phyloP scores from a whole-genome alignment of 2,329 filamentous ascomycete genomes.

The Beauveria medogensis region DNA sequence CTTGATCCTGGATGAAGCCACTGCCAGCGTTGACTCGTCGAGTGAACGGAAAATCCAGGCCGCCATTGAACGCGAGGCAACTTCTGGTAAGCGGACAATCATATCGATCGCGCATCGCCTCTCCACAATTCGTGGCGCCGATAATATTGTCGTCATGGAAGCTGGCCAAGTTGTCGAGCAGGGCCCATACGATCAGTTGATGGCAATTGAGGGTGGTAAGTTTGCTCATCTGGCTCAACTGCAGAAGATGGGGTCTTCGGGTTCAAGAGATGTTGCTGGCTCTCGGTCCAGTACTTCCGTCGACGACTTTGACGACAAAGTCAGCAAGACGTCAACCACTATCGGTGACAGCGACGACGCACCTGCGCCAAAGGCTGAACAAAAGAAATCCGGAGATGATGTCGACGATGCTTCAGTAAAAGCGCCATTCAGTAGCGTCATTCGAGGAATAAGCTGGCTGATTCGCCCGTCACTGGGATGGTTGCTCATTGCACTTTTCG shows the following conservation, averaged over 20 bases:
- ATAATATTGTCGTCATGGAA: constrained; percentile 55
- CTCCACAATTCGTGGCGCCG: constrained; percentile 47
- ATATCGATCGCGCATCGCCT: constrained; percentile 53
- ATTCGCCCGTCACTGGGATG: constrained; percentile 27
- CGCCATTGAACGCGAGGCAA: constrained; percentile 26
- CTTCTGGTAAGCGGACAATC: constrained; percentile 39
- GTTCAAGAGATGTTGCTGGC: background rate
- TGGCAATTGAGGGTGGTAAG: constrained; percentile 28
- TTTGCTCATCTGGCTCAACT: constrained; percentile 2
- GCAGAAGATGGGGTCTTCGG: background rate
- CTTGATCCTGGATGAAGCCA: constrained; percentile 45
- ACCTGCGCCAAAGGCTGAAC: background rate
- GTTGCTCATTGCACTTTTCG: constrained; percentile 40
- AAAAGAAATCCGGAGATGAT: background rate
- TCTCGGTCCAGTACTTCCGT: background rate
- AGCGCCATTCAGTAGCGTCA: constrained; percentile 16
- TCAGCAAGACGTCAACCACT: background rate
- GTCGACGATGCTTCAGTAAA: background rate
- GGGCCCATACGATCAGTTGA: constrained; percentile 49
- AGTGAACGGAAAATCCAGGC: constrained; percentile 39
- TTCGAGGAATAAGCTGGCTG: constrained; percentile 14
- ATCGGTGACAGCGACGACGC: background rate
- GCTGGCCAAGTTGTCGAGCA: constrained; percentile 48
- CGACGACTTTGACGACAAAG: background rate
- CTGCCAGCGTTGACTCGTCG: constrained; percentile 41